Percentiles rank a stretch among this genome's conserved stretches.
phyloP scores from a whole-genome alignment of 805 yeast genomes.

The Blastobotrys chiropterorum region DNA sequence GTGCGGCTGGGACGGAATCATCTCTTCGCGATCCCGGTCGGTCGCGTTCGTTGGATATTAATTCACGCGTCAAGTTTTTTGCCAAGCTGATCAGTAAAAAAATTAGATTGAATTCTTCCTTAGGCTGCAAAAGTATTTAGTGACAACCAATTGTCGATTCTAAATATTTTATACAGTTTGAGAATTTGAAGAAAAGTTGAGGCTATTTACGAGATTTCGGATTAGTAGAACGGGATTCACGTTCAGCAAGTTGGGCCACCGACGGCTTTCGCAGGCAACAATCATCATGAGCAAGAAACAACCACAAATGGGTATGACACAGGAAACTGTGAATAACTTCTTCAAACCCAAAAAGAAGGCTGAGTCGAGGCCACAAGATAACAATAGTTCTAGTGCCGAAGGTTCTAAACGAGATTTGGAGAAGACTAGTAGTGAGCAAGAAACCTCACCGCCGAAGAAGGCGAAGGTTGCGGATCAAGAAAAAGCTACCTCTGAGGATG shows the following conservation, averaged over 20 bases:
- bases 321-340: constrained; percentile 2
- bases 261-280: neutral
- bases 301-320: constrained; percentile 4
- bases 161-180: neutral
- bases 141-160: neutral
- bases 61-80: neutral
- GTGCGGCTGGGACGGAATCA: neutral
- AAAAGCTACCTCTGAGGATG: neutral
- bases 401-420: neutral
- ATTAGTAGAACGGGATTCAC: neutral
- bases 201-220: neutral
- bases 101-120: neutral
- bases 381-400: neutral
- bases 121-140: neutral
- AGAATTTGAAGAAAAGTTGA: neutral
- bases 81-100: neutral
- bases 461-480: neutral
- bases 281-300: neutral
- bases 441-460: neutral
- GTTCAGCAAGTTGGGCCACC: neutral
- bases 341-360: constrained; percentile 1
- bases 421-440: neutral
- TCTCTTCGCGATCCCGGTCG: neutral
- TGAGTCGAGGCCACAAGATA: neutral
- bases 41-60: neutral